phyloP scores from a whole-genome alignment of 2,329 filamentous ascomycete species.

The Chalaropsis ovoidea region DNA sequence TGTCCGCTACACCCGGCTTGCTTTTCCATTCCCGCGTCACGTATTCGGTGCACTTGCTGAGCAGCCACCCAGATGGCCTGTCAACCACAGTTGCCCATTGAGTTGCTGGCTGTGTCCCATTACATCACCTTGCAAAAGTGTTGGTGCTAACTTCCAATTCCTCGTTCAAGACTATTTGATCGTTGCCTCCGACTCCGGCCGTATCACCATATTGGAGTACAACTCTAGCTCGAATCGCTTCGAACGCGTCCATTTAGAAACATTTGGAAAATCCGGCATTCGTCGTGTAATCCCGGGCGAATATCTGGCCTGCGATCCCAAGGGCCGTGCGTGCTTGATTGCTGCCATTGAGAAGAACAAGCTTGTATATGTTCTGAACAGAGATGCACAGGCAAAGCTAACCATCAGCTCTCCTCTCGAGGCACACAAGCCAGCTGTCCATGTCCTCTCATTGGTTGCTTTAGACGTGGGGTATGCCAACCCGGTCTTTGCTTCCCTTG shows the following conservation, averaged over 20 bases:
- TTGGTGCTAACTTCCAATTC: conserved; percentile 29
- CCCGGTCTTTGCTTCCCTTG: conserved; percentile 87
- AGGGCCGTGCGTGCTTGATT: conserved; percentile 88
- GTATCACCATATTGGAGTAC: conserved; percentile 90
- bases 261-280: conserved; percentile 93
- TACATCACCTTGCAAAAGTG: neutral
- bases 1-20: neutral
- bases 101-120: conserved; percentile 8
- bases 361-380: conserved; percentile 94
- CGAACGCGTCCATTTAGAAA: conserved; percentile 84
- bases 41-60: conserved; percentile 21
- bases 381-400: conserved; percentile 85
- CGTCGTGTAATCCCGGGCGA: conserved; percentile 90
- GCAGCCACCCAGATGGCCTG: conserved; percentile 20
- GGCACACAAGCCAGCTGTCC: conserved; percentile 82
- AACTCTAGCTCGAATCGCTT: conserved; percentile 77
- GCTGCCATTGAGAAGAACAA: conserved; percentile 98
- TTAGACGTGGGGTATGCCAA: conserved; percentile 96
- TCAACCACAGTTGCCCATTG: conserved; percentile 12
- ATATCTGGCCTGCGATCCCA: conserved; percentile 90
- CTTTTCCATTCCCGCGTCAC: neutral
- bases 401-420: conserved; percentile 96
- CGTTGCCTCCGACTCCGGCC: conserved; percentile 87
- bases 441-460: conserved; percentile 79
- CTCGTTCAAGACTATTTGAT: conserved; percentile 74